Evolutionary conservation across 345 rosid species (phyloP), one percentile per base, ranked within the genome.

Genomic region (Citrus medica): DNA sequence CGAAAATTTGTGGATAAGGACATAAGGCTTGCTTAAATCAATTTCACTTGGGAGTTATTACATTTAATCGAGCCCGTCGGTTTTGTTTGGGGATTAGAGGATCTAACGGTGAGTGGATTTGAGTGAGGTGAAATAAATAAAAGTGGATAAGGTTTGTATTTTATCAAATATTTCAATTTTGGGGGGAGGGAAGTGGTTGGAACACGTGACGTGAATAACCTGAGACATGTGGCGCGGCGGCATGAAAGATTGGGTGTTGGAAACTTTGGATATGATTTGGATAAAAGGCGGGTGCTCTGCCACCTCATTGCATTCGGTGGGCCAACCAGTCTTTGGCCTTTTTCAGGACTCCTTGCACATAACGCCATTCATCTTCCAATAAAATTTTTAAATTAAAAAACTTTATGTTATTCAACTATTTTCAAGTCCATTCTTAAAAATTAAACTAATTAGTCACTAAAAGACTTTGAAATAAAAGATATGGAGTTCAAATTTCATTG

Each of bases 141-240:
- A 28, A 69, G 8, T 76, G 88, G 90, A 85, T 87, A 85, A 83
- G 85, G 83, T 75, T 78, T 38, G 4, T 21, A 40, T 69, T 51
- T 30, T 63, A 4, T 60, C 32, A 22, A 7, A 58, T 12, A 33
- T 21, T 10, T 6, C 69, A 62, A 22, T 16, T 53, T 30, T 6
- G 37, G 74, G 17, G 24, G 80, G 8, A 74, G 37, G 75, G 10
- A 10, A 27, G 51, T 63, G 80, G 81, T 51, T 35, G 58, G 71
- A 19, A 51, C 69, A 55, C 67, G 77, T 77, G 82, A 53, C 22
- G 17, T 13, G 51, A 77, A 22, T 1, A 10, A 7, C 25, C 17
- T 6, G 0, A 4, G 71, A 78, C 81, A 78, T 84, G 85, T 85
- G 88, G 84, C 80, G 85, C 83, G 88, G 82, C 80, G 5, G 6